Evolutionary conservation across 768 basidiomycete genomes (phyloP).

Genomic region (Pulveroboletus ravenelii): DNA sequence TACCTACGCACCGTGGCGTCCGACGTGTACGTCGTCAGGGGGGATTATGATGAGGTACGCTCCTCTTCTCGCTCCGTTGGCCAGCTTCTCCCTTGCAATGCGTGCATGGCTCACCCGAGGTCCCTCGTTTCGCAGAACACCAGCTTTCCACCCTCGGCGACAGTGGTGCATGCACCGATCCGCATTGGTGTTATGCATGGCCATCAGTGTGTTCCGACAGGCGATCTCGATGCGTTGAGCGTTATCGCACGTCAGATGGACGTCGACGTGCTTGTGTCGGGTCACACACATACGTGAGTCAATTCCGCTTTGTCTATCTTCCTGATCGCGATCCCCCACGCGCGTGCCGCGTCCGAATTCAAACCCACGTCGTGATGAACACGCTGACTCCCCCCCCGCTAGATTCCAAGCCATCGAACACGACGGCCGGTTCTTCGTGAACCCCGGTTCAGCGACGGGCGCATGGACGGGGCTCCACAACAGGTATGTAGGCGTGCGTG

Average conservation of each 20-base stretch:
- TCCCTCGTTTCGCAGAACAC: constrained; percentile 41
- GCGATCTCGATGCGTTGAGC: constrained; percentile 86
- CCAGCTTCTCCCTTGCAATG: background rate
- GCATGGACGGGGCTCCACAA: constrained; percentile 71
- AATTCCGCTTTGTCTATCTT: background rate
- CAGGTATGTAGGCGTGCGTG: background rate
- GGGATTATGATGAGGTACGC: constrained; percentile 92
- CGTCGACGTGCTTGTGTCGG: constrained; percentile 90
- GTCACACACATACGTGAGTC: constrained; percentile 89
- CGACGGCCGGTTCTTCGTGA: constrained; percentile 90
- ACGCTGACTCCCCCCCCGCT: background rate
- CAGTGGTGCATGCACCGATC: constrained; percentile 78
- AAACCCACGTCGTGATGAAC: background rate
- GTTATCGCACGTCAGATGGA: constrained; percentile 94
- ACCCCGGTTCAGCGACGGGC: constrained; percentile 92
- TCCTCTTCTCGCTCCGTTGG: background rate
- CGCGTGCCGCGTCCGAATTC: background rate
- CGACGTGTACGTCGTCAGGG: constrained; percentile 87
- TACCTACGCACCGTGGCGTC: constrained; percentile 92
- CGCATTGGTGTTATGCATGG: constrained; percentile 92
- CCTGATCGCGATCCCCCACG: background rate
- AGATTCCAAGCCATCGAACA: constrained; percentile 95
- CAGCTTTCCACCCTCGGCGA: constrained; percentile 73
- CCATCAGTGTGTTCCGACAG: constrained; percentile 88
- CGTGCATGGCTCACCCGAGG: background rate